Conservation (phyloP, 306 rosid genomes). For the Fragaria nilgerrensis region DNA sequence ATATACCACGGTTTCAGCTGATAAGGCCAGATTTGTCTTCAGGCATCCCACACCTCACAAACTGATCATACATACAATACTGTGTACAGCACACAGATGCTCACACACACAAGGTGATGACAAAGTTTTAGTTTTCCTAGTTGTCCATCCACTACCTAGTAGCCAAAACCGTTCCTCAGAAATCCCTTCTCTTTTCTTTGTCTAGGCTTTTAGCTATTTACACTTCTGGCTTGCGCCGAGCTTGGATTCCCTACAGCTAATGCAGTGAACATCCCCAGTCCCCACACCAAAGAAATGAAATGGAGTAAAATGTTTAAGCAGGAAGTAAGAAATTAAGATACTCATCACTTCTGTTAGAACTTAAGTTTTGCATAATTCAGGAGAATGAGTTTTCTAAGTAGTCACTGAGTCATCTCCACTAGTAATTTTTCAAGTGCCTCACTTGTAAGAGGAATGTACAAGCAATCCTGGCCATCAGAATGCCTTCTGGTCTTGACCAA, state of each 20-base stretch:
- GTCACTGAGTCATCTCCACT: constrained; percentile 42
- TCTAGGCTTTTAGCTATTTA: background rate
- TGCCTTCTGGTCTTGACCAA: constrained; percentile 75
- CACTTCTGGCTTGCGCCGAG: background rate
- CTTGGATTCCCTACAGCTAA: background rate
- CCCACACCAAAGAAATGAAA: background rate
- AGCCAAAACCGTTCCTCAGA: background rate
- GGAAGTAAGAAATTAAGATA: background rate
- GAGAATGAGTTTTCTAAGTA: background rate
- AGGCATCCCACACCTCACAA: background rate
- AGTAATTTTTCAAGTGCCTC: constrained; percentile 80
- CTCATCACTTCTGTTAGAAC: background rate
- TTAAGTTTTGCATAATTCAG: background rate
- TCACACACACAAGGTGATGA: background rate
- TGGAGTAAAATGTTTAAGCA: background rate
- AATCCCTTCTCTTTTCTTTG: background rate
- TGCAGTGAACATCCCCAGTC: background rate
- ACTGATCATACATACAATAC: background rate
- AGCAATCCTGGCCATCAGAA: constrained; percentile 90
- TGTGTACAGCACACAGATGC: constrained; percentile 1
- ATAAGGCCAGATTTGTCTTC: background rate
- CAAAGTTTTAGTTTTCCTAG: background rate
- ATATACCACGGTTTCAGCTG: background rate
- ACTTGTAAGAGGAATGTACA: constrained; percentile 52
- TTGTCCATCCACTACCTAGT: background rate